Base-by-base conservation (phyloP, 2,329 filamentous ascomycete species). In the Alternaria triticina region DNA sequence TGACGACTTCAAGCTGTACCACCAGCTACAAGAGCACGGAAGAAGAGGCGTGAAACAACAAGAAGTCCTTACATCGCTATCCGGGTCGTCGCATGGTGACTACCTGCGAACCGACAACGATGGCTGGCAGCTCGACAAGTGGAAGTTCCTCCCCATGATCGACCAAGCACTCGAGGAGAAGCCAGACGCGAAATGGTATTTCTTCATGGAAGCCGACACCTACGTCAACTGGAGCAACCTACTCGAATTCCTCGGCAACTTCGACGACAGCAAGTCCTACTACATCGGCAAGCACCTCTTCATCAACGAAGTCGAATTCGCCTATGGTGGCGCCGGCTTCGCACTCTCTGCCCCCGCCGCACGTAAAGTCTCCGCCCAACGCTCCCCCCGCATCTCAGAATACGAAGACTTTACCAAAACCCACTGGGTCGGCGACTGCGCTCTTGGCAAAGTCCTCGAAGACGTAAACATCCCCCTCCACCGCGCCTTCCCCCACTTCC, bases 61-160 rank as follows among this genome's bases (percentile, higher is more conserved):
- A 49, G 61, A 74, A 12, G 68, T 76, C 43, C 68, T 78, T 46
- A 78, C 73, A 11, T 64, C 68, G 4, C 65, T 77, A 36, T 78
- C 76, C 3, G 77, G 76, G 2, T 78, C 76, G 5, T 70, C 66
- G 23, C 75, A 78, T 45, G 77, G 77, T 28, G 77, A 78, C 52
- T 77, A 78, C 55, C 58, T 76, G 25, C 77, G 78, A 52, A 78
- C 75, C 11, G 73, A 75, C 12, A 78, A 78, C 22, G 64, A 67
- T 9, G 86, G 84, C 25, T 87, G 86, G 86, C 83, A 81, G 59
- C 77, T 88, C 33, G 86, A 88, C 68, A 87, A 87, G 70, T 88
- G 85, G 85, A 88, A 88, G 74, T 87, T 87, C 68, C 78, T 88
- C 25, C 86, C 86, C 6, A 83, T 87, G 79, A 82, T 85, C 7